phyloP scores from a whole-genome alignment of 2,329 filamentous ascomycete genomes.

The Neopestalotiopsis sp. region DNA sequence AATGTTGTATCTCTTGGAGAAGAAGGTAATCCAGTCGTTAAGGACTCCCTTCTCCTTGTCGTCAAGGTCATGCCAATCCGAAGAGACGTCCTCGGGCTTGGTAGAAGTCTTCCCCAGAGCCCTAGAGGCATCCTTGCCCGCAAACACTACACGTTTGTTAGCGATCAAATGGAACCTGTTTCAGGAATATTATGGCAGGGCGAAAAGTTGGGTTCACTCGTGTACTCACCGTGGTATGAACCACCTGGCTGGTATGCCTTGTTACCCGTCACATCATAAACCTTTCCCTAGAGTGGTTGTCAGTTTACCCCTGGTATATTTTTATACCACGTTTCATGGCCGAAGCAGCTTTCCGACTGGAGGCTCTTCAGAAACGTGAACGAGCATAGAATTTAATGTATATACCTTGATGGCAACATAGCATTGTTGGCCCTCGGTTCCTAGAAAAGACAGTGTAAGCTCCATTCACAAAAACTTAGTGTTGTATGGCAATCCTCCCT shows the following conservation, averaged over 20 bases:
- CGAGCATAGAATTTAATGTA: constrained; percentile 13
- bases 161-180: constrained; percentile 17
- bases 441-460: constrained; percentile 44
- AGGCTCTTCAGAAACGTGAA: neutral
- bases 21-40: constrained; percentile 94
- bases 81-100: constrained; percentile 64
- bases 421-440: constrained; percentile 66
- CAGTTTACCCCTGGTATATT: neutral
- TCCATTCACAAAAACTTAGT: constrained; percentile 24
- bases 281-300: constrained; percentile 68
- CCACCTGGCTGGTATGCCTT: constrained; percentile 83
- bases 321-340: neutral
- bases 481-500: neutral
- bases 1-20: constrained; percentile 95
- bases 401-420: constrained; percentile 74
- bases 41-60: constrained; percentile 72
- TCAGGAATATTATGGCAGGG: neutral
- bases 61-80: constrained; percentile 29
- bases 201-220: neutral
- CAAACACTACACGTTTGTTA: constrained; percentile 72
- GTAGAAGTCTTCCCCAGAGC: constrained; percentile 87
- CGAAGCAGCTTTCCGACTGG: neutral
- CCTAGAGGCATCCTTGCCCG: constrained; percentile 93
- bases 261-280: constrained; percentile 94
- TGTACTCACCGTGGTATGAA: constrained; percentile 78